A percentile compares a stretch with the other conserved stretches of the same genome.
Conservation (phyloP, 495 filamentous ascomycete species). For the Haplographium delicatum region DNA sequence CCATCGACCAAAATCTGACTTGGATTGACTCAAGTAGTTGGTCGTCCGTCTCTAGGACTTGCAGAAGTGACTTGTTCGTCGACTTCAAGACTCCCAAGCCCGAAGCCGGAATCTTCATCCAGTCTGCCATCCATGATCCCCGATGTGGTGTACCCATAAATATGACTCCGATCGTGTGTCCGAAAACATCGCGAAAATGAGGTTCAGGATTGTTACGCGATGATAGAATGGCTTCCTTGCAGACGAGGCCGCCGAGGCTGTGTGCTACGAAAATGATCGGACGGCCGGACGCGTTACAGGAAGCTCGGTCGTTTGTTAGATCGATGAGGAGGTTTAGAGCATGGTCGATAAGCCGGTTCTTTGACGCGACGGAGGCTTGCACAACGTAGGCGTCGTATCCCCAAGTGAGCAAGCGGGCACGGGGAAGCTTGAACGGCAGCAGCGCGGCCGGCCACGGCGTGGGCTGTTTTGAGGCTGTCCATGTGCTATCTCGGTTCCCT, state of each 20-base stretch:
- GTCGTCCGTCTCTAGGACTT: constrained; percentile 16
- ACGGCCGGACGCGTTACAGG: constrained; percentile 13
- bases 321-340: constrained; percentile 25
- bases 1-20: constrained; percentile 21
- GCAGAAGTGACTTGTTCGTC: constrained; percentile 21
- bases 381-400: constrained; percentile 31
- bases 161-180: constrained; percentile 8
- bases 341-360: constrained; percentile 26
- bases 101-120: constrained; percentile 18
- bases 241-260: constrained; percentile 48
- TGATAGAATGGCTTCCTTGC: constrained; percentile 31
- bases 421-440: constrained; percentile 20
- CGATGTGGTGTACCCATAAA: constrained; percentile 20
- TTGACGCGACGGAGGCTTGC: constrained; percentile 12
- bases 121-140: constrained; percentile 13
- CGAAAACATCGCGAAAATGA: constrained; percentile 13
- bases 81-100: constrained; percentile 23
- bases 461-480: constrained; percentile 20
- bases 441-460: constrained; percentile 26
- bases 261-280: constrained; percentile 45
- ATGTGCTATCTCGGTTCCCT: constrained; percentile 28
- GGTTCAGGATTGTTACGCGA: constrained; percentile 12
- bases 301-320: constrained; percentile 17
- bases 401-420: constrained; percentile 27
- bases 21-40: constrained; percentile 24